Base-by-base conservation (phyloP, 768 basidiomycete species). In the Lanmaoa rubissima region DNA sequence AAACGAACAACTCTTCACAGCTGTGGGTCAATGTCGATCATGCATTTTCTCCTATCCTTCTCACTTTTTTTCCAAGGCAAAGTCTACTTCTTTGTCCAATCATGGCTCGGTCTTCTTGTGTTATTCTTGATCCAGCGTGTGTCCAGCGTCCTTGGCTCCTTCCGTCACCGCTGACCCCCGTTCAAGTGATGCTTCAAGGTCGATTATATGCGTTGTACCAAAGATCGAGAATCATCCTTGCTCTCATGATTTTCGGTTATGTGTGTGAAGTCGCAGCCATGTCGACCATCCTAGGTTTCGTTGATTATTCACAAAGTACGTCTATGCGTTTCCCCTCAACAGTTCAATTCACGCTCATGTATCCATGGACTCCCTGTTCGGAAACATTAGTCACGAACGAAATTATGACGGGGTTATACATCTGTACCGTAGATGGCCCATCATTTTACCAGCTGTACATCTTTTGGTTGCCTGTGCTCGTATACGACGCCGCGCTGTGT, bases 181-280 rank as follows among this genome's bases (percentile, higher is more conserved):
- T 13, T 28, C 34, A 32, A 64, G 59, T 61, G 9, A 32, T 63
- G 13, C 62, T 64, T 35, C 59, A 61, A 44, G 53, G 38, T 48
- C 53, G 59, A 6, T 26, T 64, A 19, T 61, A 61, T 19, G 48
- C 59, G 4, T 28, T 61, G 43, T 64, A 57, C 19, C 46, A 24
- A 32, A 4, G 19, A 16, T 64, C 63, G 3, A 54, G 28, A 16
- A 26, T 49, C 10, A 19, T 64, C 11, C n/a, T 61, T 11, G 35
- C 34, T 2, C 2, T 64, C 38, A 42, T 64, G 48, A 14, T 21
- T 13, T 31, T 43, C 10, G 28, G 55, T 36, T 65, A 45, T 4
- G 3, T 64, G 24, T 52, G 50, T 9, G 44, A 57, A 42, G 12
- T 49, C 11, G 11, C 16, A 48, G 16, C 35, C 16, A 26, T 34